Evolutionary conservation across 2,329 filamentous ascomycete species (phyloP).

Genomic region (Penicillium fuscoglaucum): DNA sequence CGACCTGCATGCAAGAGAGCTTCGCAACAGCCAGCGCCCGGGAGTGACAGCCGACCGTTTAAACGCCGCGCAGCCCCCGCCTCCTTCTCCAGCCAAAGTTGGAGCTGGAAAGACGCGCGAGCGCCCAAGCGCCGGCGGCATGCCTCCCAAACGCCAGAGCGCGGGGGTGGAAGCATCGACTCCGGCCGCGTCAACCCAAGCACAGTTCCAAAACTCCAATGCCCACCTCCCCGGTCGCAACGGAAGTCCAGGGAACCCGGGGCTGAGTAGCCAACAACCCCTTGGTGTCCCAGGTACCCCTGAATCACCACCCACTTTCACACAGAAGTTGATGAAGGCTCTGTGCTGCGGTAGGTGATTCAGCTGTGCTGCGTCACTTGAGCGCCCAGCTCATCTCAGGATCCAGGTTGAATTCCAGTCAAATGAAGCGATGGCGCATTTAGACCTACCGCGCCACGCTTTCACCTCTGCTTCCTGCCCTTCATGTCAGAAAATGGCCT

Average conservation of each 20-base stretch:
- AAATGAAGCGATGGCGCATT: conserved; percentile 17
- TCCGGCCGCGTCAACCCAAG: conserved; percentile 86
- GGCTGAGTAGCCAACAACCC: conserved; percentile 58
- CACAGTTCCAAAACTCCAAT: conserved; percentile 94
- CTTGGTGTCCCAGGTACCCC: conserved; percentile 57
- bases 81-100: conserved; percentile 78
- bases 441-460: conserved; percentile 18
- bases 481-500: conserved; percentile 15
- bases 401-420: conserved; percentile 37
- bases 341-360: conserved; percentile 75
- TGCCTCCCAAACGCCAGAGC: conserved; percentile 74
- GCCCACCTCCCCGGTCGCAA: conserved; percentile 73
- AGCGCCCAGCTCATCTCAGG: conserved; percentile 28
- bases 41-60: conserved; percentile 80
- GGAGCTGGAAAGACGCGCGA: conserved; percentile 69
- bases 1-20: conserved; percentile 71
- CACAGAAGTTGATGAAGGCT: conserved; percentile 90
- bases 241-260: conserved; percentile 57
- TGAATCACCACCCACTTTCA: conserved; percentile 74
- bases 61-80: conserved; percentile 90
- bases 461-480: conserved; percentile 19
- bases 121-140: conserved; percentile 76
- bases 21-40: conserved; percentile 60
- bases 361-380: conserved; percentile 18
- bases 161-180: conserved; percentile 68